Percentiles rank a stretch among this genome's conserved stretches.
Evolutionary conservation across 2,329 filamentous ascomycete species (phyloP).

Genomic region (Aspergillus flavus): DNA sequence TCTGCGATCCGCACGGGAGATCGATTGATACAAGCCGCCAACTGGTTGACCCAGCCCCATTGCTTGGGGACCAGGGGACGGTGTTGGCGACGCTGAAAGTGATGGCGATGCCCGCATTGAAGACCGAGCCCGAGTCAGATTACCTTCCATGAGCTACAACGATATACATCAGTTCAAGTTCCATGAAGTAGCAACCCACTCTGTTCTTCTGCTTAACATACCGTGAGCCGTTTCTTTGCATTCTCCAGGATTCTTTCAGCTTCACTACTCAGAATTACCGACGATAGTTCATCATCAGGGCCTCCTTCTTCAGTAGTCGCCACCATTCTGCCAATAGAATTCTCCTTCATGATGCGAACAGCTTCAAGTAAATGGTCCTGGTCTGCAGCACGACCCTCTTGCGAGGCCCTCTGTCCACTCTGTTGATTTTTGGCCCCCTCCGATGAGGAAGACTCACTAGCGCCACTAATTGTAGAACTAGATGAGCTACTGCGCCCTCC

Average conservation of each 20-base stretch:
- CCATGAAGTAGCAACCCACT: background rate
- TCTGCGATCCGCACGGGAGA: conserved; percentile 42
- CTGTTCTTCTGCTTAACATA: conserved; percentile 50
- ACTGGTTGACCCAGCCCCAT: conserved; percentile 43
- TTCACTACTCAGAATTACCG: conserved; percentile 74
- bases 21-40: conserved; percentile 46
- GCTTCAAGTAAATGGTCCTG: conserved; percentile 7
- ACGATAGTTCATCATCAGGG: conserved; percentile 67
- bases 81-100: conserved; percentile 52
- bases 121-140: conserved; percentile 75
- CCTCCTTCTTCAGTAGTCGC: conserved; percentile 42
- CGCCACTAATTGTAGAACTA: conserved; percentile 40
- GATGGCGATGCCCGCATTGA: conserved; percentile 61
- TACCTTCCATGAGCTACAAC: conserved; percentile 85
- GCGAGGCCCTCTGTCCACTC: conserved; percentile 5
- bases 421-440: conserved; percentile 15
- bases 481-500: conserved; percentile 37
- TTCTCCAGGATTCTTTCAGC: conserved; percentile 91
- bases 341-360: conserved; percentile 1
- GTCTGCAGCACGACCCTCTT: conserved; percentile 7
- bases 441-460: conserved; percentile 27
- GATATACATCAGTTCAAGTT: conserved; percentile 18
- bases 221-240: conserved; percentile 84
- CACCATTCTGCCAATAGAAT: conserved; percentile 34
- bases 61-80: conserved; percentile 28